Base-by-base conservation (phyloP, 2,329 filamentous ascomycete genomes). In the Penicillium paneum region DNA sequence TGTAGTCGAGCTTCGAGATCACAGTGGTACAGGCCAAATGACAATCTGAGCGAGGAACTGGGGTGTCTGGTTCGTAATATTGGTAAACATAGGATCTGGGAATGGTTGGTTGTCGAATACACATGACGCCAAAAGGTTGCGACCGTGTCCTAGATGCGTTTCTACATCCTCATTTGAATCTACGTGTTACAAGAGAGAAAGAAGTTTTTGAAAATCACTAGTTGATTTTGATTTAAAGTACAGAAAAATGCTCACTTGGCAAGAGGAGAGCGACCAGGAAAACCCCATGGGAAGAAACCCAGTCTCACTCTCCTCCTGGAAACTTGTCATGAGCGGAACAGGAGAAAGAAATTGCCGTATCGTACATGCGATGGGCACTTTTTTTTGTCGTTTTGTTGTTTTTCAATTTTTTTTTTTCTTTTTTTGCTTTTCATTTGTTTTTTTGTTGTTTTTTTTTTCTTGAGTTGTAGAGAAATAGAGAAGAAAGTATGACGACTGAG, bases 271-370 rank as follows among this genome's bases (percentile, higher is more conserved):
- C 13, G 21, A 11, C 21, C 21, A 12, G 21, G 49, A 35, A 51
- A 51, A 51, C 39, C 40, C 48, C 34, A 8, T 15, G 34, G 45
- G 45, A 36, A 38, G 34, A 48, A 48, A 48, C 24, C 45, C 45
- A 40, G 34, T 10, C 13, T 24, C n/a, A 8, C 24, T 15, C 34
- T 24, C 29, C 21, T 29, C 34, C 45, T 48, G 26, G 40, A 10
- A 48, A 28, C 12, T 48, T 29, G 26, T 15, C 45, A 29, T 48
- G 45, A 48, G 26, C 45, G 3, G 28, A 28, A 35, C 32, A 26
- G 11, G 26, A 17, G 21, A 24, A 21, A 21, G 21, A 21, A 3
- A 21, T 21, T n/a, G n/a, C n/a, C 21, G 21, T 21, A 21, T 4
- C 4, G 21, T 24, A 24, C 21, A 24, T 24, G 21, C 21, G 5